Conservation (phyloP, 2,329 filamentous ascomycete genomes). For the Magnaporthiopsis rhizophila region DNA sequence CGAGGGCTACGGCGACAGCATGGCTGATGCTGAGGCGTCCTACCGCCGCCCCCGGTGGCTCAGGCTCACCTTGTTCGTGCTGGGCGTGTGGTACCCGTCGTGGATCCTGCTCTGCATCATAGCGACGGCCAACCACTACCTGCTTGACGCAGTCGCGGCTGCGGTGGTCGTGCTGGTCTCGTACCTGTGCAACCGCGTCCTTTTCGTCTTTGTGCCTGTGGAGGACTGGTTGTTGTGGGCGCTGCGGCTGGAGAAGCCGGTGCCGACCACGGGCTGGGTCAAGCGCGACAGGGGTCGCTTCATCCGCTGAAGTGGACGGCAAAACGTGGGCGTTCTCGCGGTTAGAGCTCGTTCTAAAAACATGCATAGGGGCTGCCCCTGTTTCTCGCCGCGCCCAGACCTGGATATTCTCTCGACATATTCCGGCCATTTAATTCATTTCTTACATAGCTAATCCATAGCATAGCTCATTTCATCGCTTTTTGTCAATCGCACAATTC, state of each 20-base stretch:
- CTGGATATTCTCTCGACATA: background rate
- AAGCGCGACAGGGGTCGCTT: constrained; percentile 3
- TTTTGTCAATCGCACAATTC: background rate
- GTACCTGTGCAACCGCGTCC: constrained; percentile 41
- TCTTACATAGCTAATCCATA: background rate
- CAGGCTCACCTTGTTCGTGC: constrained; percentile 14
- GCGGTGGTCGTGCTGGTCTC: constrained; percentile 51
- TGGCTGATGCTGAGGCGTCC: background rate
- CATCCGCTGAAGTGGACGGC: background rate
- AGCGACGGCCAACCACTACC: constrained; percentile 55
- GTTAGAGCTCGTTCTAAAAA: background rate
- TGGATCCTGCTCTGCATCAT: constrained; percentile 51
- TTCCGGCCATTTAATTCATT: no score
- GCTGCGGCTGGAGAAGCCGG: constrained; percentile 56
- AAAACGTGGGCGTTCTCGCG: background rate
- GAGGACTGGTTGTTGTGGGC: constrained; percentile 59
- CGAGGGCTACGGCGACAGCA: constrained; percentile 6
- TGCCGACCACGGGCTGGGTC: constrained; percentile 34
- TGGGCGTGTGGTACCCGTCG: constrained; percentile 43
- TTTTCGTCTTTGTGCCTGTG: constrained; percentile 53
- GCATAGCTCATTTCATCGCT: background rate
- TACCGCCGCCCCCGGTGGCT: constrained; percentile 4
- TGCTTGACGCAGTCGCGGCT: constrained; percentile 59
- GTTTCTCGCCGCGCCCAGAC: background rate
- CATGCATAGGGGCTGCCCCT: background rate